These are phyloP conservation scores for Polyporus tsugae DNA, from an alignment of 1,284 basidiomycete genomes.

Conservation along the genomic window DNA sequence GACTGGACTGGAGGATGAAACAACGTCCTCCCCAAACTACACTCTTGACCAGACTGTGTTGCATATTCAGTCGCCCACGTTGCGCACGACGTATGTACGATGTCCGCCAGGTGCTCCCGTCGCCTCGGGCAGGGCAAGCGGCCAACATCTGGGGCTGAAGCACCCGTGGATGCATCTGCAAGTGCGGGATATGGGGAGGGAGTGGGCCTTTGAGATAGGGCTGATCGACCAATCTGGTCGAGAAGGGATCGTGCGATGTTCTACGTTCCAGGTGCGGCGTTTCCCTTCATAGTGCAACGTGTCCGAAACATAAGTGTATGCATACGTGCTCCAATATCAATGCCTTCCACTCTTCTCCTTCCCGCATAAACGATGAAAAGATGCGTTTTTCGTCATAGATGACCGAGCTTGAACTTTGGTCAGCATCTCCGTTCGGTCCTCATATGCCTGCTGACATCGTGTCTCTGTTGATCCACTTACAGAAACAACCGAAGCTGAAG, in stretches of 20 bases:
- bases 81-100: slow-evolving; percentile 75
- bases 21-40: slow-evolving; percentile 41
- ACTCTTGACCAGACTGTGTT: slow-evolving; percentile 73
- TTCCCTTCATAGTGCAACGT: neutral
- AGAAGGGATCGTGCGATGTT: slow-evolving; percentile 71
- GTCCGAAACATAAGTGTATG: neutral
- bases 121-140: neutral
- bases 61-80: slow-evolving; percentile 84
- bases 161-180: slow-evolving; percentile 82
- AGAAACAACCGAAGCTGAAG: slow-evolving; percentile 68
- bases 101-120: slow-evolving; percentile 51
- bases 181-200: slow-evolving; percentile 70
- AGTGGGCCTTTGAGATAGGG: slow-evolving; percentile 82
- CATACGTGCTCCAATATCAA: neutral
- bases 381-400: neutral
- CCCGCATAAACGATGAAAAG: neutral
- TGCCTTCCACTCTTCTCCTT: neutral
- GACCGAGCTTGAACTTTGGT: slow-evolving; percentile 7
- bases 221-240: slow-evolving; percentile 69
- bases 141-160: slow-evolving; percentile 63
- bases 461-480: slow-evolving; percentile 19
- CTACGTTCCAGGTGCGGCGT: slow-evolving; percentile 80
- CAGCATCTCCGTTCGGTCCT: neutral
- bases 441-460: slow-evolving; percentile 17
- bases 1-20: slow-evolving; percentile 34